Conservation (phyloP, 352 stramenopile species). For the Aphanomyces stellatus region DNA sequence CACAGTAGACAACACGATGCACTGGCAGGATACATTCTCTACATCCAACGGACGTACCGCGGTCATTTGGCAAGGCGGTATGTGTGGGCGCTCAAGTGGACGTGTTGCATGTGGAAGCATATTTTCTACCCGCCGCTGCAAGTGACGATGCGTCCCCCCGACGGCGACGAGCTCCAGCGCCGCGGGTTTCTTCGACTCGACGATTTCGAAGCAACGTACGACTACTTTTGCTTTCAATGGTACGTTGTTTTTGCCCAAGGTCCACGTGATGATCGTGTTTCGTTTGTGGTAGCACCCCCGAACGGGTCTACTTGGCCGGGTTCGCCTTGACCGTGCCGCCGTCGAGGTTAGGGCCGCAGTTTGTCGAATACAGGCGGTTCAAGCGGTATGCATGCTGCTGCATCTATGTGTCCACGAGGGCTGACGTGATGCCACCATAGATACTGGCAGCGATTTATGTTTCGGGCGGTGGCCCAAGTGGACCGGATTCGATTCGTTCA, state of each 20-base stretch:
- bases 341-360: slow-evolving; percentile 2
- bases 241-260: background rate
- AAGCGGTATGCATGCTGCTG: background rate
- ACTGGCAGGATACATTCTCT: background rate
- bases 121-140: background rate
- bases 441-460: slow-evolving; percentile 17
- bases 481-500: slow-evolving; percentile 9
- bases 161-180: background rate
- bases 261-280: too few species aligned
- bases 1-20: background rate
- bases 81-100: slow-evolving; percentile 14
- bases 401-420: background rate
- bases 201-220: slow-evolving; percentile 7
- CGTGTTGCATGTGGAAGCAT: slow-evolving; percentile 9
- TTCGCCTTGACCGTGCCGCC: slow-evolving; percentile 11
- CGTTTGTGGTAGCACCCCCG: background rate
- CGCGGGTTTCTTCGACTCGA: slow-evolving; percentile 8
- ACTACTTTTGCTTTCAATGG: slow-evolving; percentile 16
- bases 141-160: background rate
- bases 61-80: slow-evolving; percentile 11
- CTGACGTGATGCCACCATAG: background rate
- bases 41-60: slow-evolving; percentile 5
- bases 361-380: slow-evolving; percentile 16
- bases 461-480: background rate
- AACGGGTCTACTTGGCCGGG: slow-evolving; percentile 6